Evolutionary conservation across 495 filamentous ascomycete species (phyloP).

Genomic region (Aspergillus homomorphus): DNA sequence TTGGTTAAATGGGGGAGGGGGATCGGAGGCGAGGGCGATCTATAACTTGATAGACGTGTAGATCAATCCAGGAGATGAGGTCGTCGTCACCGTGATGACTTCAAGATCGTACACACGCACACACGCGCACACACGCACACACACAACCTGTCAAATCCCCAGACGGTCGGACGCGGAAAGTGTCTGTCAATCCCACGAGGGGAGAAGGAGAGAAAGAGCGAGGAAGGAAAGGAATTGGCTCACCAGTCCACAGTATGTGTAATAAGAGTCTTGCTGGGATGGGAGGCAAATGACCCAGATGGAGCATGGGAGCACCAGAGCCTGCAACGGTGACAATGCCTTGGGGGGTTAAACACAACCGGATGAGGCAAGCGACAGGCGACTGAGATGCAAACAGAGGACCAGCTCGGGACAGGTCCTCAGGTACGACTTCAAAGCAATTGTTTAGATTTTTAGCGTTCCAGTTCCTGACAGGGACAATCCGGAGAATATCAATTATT

Average conservation of each 20-base stretch:
- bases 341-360: not conserved
- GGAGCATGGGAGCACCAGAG: not conserved
- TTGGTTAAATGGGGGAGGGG: not conserved
- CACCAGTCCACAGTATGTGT: too few relatives aligned
- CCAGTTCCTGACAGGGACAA: not conserved
- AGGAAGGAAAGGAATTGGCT: not conserved
- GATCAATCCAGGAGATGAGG: not conserved
- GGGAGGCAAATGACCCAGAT: not conserved
- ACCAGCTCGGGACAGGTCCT: not conserved
- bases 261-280: too few relatives aligned
- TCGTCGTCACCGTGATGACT: not conserved
- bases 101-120: not conserved
- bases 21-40: not conserved
- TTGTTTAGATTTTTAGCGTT: not conserved
- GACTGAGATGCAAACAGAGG: conserved; percentile 5
- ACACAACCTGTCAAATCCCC: not conserved
- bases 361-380: conserved; percentile 5
- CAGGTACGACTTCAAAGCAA: too few relatives aligned
- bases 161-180: not conserved
- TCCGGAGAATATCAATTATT: not conserved
- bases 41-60: not conserved
- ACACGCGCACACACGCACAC: not conserved
- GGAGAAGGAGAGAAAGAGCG: conserved; percentile 6
- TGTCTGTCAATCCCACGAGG: not conserved
- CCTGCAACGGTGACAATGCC: not conserved